A percentile compares a stretch with the other conserved stretches of the same genome.
phyloP scores from a whole-genome alignment of 805 yeast species.

The Zygoascus biomembranicola region DNA sequence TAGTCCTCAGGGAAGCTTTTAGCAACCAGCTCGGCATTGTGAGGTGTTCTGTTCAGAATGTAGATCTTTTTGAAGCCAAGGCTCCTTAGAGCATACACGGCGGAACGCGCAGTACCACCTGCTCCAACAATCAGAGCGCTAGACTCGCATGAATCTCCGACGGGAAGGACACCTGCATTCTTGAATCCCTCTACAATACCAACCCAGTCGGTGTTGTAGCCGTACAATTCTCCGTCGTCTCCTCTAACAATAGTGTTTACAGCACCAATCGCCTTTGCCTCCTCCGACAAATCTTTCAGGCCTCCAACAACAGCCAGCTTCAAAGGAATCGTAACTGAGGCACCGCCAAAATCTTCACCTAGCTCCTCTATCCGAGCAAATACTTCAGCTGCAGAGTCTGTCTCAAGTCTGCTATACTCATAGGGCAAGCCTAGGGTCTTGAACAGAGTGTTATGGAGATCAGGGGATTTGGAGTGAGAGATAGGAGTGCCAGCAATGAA shows the following conservation, averaged over 20 bases:
- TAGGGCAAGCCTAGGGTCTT: conserved; percentile 71
- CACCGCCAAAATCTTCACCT: conserved; percentile 67
- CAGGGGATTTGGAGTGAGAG: conserved; percentile 82
- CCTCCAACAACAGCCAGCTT: conserved; percentile 71
- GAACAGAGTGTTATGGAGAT: conserved; percentile 75
- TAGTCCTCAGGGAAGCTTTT: conserved; percentile 50
- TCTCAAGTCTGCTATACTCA: conserved; percentile 56
- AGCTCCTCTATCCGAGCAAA: conserved; percentile 41
- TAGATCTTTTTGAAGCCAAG: conserved; percentile 74
- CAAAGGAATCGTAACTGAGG: conserved; percentile 89
- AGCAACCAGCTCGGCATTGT: conserved; percentile 54
- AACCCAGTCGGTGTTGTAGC: conserved; percentile 94
- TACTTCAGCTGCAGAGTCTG: conserved; percentile 53
- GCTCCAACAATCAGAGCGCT: conserved; percentile 84
- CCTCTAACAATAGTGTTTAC: conserved; percentile 75
- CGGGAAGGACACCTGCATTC: conserved; percentile 34
- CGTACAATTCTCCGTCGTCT: conserved; percentile 44
- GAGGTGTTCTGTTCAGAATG: conserved; percentile 69
- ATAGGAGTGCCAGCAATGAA: conserved; percentile 78
- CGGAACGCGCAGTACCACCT: conserved; percentile 97
- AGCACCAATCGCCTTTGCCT: conserved; percentile 84
- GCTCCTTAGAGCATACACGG: conserved; percentile 71
- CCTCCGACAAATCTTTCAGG: conserved; percentile 57
- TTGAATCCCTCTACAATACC: conserved; percentile 71
- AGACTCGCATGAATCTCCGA: conserved; percentile 23